These are phyloP conservation scores for Solanum hybrid DNA, from an alignment of 305 asterid species.

Conservation along the genomic window DNA sequence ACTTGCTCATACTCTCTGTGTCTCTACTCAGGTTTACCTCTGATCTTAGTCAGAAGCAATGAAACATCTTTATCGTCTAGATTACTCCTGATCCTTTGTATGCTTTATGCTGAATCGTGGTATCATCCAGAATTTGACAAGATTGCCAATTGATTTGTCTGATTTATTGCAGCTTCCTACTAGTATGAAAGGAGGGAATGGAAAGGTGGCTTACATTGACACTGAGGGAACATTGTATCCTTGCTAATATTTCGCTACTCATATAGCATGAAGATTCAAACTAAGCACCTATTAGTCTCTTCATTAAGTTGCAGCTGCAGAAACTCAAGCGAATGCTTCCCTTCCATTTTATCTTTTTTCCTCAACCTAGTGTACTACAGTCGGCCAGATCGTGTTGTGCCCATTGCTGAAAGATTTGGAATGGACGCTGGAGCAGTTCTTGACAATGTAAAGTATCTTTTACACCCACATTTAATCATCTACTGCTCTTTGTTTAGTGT, in stretches of 20 bases:
- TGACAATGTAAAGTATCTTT: conserved; percentile 58
- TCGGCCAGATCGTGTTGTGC: conserved; percentile 88
- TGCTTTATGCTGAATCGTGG: not conserved
- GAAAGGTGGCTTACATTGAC: conserved; percentile 93
- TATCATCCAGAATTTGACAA: not conserved
- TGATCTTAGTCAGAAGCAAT: not conserved
- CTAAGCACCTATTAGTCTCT: not conserved
- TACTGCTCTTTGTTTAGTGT: not conserved
- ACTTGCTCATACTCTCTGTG: conserved; percentile 94
- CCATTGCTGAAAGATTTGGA: conserved; percentile 94
- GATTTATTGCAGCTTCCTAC: conserved; percentile 65
- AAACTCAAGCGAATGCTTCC: not conserved
- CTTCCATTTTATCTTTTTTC: conserved; percentile 8
- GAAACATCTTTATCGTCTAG: not conserved
- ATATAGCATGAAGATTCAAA: not conserved
- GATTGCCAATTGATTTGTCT: not conserved
- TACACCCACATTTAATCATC: conserved; percentile 1
- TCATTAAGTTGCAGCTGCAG: not conserved
- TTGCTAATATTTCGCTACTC: conserved; percentile 10
- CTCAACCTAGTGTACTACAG: conserved; percentile 41
- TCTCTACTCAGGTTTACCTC: conserved; percentile 76
- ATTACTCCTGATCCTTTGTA: not conserved
- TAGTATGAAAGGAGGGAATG: conserved; percentile 87
- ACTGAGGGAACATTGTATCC: conserved; percentile 99
- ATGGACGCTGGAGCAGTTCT: conserved; percentile 99